Evolutionary conservation across 306 rosid species (phyloP).

Genomic region (Malus fusca): DNA sequence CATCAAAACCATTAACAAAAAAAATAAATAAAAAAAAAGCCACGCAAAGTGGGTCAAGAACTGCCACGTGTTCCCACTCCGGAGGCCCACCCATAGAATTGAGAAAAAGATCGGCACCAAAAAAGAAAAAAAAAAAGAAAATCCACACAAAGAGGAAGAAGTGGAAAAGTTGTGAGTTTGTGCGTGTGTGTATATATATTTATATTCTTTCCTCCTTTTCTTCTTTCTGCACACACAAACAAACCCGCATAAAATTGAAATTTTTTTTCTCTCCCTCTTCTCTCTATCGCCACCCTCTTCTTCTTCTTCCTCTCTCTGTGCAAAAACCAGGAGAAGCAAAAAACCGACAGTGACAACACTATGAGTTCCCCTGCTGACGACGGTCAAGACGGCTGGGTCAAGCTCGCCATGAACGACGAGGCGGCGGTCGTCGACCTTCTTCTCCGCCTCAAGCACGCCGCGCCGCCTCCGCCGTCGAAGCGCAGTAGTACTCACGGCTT

Average conservation of each 20-base stretch:
- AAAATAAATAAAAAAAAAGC: neutral
- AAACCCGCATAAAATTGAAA: constrained; percentile 8
- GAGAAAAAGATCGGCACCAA: neutral
- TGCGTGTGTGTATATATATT: neutral
- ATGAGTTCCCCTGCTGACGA: constrained; percentile 4
- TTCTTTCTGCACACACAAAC: neutral
- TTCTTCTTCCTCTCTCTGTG: neutral
- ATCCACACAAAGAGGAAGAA: neutral
- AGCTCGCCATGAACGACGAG: constrained; percentile 57
- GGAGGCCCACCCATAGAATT: constrained; percentile 10
- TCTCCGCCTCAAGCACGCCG: constrained; percentile 28
- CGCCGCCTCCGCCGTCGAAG: constrained; percentile 1
- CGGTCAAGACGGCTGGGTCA: constrained; percentile 48
- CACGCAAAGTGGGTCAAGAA: neutral
- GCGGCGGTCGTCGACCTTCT: constrained; percentile 48
- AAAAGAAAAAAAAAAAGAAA: neutral
- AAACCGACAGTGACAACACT: neutral
- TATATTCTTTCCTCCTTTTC: neutral
- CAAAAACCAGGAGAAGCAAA: neutral
- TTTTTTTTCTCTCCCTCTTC: constrained; percentile 3
- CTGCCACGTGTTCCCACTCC: constrained; percentile 2
- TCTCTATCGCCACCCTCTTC: constrained; percentile 1
- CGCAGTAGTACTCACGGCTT: neutral
- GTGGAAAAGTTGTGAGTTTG: neutral
- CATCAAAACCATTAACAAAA: neutral